A percentile compares a stretch with the other conserved stretches of the same genome.
Evolutionary conservation across 768 basidiomycete species (phyloP).

Genomic region (Agrocybe chaxingu): DNA sequence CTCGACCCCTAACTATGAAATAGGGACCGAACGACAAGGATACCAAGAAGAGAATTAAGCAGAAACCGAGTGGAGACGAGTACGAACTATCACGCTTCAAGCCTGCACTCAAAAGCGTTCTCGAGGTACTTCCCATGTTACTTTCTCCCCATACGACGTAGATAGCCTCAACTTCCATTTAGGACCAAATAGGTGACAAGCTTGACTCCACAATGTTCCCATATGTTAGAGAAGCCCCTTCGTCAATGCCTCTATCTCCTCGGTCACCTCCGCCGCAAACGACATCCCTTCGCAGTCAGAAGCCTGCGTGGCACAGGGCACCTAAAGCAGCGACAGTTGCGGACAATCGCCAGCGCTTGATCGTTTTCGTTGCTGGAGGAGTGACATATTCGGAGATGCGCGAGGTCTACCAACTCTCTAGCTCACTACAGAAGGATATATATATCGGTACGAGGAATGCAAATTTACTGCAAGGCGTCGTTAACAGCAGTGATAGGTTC

Average conservation of each 20-base stretch:
- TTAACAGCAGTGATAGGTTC: slow-evolving; percentile 59
- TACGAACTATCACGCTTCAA: slow-evolving; percentile 96
- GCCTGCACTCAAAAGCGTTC: slow-evolving; percentile 72
- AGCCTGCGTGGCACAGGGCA: slow-evolving; percentile 87
- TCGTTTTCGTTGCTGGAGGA: slow-evolving; percentile 92
- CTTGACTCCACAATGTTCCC: slow-evolving; percentile 84
- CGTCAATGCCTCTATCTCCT: slow-evolving; percentile 42
- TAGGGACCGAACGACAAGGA: slow-evolving; percentile 78
- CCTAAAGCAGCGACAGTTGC: slow-evolving; percentile 44
- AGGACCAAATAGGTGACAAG: slow-evolving; percentile 83
- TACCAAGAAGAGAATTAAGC: slow-evolving; percentile 77
- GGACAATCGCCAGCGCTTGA: slow-evolving; percentile 68
- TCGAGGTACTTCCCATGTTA: slow-evolving; percentile 58
- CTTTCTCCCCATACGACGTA: not conserved
- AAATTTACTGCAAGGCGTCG: not conserved
- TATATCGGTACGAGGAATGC: slow-evolving; percentile 67
- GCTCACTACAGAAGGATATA: slow-evolving; percentile 77
- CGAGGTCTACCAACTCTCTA: slow-evolving; percentile 78
- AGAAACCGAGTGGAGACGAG: slow-evolving; percentile 80
- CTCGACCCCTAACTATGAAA: not conserved
- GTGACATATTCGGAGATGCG: slow-evolving; percentile 96
- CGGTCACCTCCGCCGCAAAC: slow-evolving; percentile 53
- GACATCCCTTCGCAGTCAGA: slow-evolving; percentile 83
- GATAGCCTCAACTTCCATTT: slow-evolving; percentile 2
- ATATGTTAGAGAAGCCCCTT: slow-evolving; percentile 80